A percentile compares a stretch with the other conserved stretches of the same genome.
phyloP scores from a whole-genome alignment of 1,284 basidiomycete genomes.

The Irpex lacteus region DNA sequence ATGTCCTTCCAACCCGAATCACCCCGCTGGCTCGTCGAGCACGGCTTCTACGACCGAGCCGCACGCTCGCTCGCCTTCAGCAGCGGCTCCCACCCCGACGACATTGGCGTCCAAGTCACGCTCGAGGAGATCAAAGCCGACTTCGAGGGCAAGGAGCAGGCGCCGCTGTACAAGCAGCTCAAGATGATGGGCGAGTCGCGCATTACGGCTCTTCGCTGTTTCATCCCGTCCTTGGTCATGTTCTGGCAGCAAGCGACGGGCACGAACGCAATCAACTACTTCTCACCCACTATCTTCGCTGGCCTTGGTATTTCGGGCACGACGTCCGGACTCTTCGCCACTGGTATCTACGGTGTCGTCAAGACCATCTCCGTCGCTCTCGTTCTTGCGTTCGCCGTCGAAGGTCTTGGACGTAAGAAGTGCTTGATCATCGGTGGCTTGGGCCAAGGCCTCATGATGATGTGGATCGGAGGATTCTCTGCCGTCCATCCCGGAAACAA shows the following conservation, averaged over 20 bases:
- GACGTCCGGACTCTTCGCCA: conserved; percentile 51
- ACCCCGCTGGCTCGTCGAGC: conserved; percentile 59
- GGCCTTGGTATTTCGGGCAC: conserved; percentile 15
- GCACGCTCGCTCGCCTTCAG: conserved; percentile 47
- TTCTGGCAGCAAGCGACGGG: conserved; percentile 60
- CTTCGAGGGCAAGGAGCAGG: conserved; percentile 41
- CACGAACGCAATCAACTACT: conserved; percentile 40
- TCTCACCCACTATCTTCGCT: conserved; percentile 14
- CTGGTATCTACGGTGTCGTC: conserved; percentile 61
- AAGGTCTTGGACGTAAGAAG: conserved; percentile 42
- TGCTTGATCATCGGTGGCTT: conserved; percentile 45
- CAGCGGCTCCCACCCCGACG: conserved; percentile 37
- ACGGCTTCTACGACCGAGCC: conserved; percentile 48
- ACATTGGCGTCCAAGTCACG: conserved; percentile 38
- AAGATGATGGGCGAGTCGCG: conserved; percentile 44
- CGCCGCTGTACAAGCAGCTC: conserved; percentile 36
- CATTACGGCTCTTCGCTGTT: conserved; percentile 41
- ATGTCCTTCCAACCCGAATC: conserved; percentile 56
- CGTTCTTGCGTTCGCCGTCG: conserved; percentile 41
- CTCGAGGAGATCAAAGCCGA: conserved; percentile 52
- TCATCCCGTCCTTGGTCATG: conserved; percentile 53
- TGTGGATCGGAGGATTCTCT: conserved; percentile 48
- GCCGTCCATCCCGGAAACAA: conserved; percentile 34
- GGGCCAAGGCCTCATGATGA: conserved; percentile 44
- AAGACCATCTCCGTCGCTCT: conserved; percentile 45